A percentile compares a stretch with the other conserved stretches of the same genome.
Evolutionary conservation across 2,329 filamentous ascomycete species (phyloP).

Genomic region (Colletotrichum acutatum): DNA sequence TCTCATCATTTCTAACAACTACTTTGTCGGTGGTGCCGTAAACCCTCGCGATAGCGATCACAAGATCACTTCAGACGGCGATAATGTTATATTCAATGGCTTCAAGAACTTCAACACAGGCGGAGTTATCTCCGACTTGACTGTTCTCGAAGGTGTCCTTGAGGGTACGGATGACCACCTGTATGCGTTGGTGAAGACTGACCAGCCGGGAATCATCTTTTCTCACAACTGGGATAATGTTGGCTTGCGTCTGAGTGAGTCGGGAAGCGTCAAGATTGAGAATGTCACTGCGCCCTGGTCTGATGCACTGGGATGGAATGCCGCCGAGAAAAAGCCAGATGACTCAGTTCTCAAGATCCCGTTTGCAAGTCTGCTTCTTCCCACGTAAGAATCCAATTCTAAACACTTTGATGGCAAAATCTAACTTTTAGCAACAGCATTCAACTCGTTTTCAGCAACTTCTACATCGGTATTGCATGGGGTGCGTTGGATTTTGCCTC

Average conservation of each 20-base stretch:
- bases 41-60: constrained; percentile 73
- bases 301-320: constrained; percentile 72
- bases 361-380: constrained; percentile 68
- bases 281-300: constrained; percentile 67
- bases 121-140: constrained; percentile 73
- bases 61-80: constrained; percentile 64
- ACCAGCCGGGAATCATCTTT: constrained; percentile 67
- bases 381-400: constrained; percentile 53
- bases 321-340: constrained; percentile 59
- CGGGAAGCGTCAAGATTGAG: constrained; percentile 69
- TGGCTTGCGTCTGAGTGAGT: constrained; percentile 72
- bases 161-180: constrained; percentile 69
- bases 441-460: constrained; percentile 74
- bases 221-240: constrained; percentile 74
- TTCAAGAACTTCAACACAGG: constrained; percentile 76
- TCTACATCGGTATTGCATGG: constrained; percentile 72
- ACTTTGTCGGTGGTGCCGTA: constrained; percentile 73
- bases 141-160: constrained; percentile 72
- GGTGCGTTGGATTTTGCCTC: constrained; percentile 66
- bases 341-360: constrained; percentile 61
- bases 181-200: constrained; percentile 69
- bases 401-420: background rate
- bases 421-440: constrained; percentile 51
- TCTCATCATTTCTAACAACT: constrained; percentile 71
- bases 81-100: constrained; percentile 68